Evolutionary conservation across 352 stramenopile species (phyloP), one percentile per base, ranked within the genome.

Genomic region (Pythium monospermum): DNA sequence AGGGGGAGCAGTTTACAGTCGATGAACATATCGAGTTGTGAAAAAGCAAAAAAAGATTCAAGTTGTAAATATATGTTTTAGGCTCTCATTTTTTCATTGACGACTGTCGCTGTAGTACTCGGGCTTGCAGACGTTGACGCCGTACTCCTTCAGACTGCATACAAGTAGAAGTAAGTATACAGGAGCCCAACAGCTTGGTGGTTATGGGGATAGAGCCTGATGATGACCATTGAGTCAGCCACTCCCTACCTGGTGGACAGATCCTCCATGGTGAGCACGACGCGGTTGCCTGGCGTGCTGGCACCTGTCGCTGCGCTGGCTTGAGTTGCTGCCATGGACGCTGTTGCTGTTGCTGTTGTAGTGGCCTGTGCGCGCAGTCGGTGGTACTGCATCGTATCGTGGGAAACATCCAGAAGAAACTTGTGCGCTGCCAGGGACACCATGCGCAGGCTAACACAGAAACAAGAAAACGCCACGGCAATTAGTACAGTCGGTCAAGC

Each of bases 361-460:
- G 49, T 38, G 3, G 46, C 47, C 22, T 83, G 67, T 23, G 73
- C 57, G 4, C 79, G 79, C 36, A 90, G 79, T 23, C 78, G 74
- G 46, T 90, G 81, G 57, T 77, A 87, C 64, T 90, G 77, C 75
- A 89, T 83, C 12, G 81, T 66, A 51, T 92, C 81, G 44, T 90
- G 81, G 1, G 71, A 73, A 19, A 90, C 81, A 53, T 92, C 81
- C 41, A 90, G 52, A 26, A 92, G 51, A n/a, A 92, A 82, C 53
- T 92, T 90, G 64, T 92, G 81, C 1, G 76, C 78, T 2, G 64
- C 78, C 18, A 92, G 62, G 21, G 74, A 77, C 27, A 92, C 67
- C 54, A 90, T 60, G 1, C 78, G 70, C 32, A 83, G 68, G 33
- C 81, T 91, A 46, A 1, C 15, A 42, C 12, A 13, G 15, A 13